A percentile compares a stretch with the other conserved stretches of the same genome.
These are phyloP conservation scores for Ceratocystis cubensis DNA, from an alignment of 2,329 filamentous ascomycete species.

Conservation along the genomic window DNA sequence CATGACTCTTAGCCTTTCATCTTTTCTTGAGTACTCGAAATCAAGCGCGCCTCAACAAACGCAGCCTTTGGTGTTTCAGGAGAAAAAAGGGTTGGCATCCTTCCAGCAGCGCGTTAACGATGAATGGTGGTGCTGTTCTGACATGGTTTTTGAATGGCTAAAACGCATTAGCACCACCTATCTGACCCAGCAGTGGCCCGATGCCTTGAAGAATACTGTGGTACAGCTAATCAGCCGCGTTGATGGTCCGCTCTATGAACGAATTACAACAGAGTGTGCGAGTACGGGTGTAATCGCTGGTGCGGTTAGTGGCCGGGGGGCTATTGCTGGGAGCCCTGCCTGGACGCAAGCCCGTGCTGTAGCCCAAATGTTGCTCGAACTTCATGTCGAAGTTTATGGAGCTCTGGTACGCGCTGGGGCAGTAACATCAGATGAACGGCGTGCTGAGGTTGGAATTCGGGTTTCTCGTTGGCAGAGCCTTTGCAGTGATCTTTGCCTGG, in stretches of 20 bases:
- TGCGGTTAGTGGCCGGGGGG: background rate
- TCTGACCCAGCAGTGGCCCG: slow-evolving; percentile 43
- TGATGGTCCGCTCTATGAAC: slow-evolving; percentile 41
- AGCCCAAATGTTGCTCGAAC: slow-evolving; percentile 48
- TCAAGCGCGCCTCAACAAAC: slow-evolving; percentile 39
- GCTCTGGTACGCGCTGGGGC: slow-evolving; percentile 17
- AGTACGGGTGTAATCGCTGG: no score
- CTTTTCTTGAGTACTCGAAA: slow-evolving; percentile 53
- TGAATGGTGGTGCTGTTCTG: slow-evolving; percentile 42
- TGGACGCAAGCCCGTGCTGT: slow-evolving; percentile 24
- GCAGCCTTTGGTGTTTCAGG: slow-evolving; percentile 39
- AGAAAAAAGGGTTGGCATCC: slow-evolving; percentile 37
- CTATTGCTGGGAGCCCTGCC: background rate
- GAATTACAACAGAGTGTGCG: slow-evolving; percentile 21
- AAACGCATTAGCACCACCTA: slow-evolving; percentile 40
- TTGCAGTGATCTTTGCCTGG: slow-evolving; percentile 14
- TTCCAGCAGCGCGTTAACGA: slow-evolving; percentile 41
- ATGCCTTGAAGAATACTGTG: slow-evolving; percentile 43
- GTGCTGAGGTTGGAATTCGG: slow-evolving; percentile 13
- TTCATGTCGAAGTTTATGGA: slow-evolving; percentile 49
- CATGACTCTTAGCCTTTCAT: slow-evolving; percentile 42
- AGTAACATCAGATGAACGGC: slow-evolving; percentile 12
- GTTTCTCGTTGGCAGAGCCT: slow-evolving; percentile 16
- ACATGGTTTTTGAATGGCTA: slow-evolving; percentile 49
- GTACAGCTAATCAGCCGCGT: slow-evolving; percentile 44